A percentile compares a stretch with the other conserved stretches of the same genome.
Conservation (phyloP, 805 yeast species). For the Candida incommunis region DNA sequence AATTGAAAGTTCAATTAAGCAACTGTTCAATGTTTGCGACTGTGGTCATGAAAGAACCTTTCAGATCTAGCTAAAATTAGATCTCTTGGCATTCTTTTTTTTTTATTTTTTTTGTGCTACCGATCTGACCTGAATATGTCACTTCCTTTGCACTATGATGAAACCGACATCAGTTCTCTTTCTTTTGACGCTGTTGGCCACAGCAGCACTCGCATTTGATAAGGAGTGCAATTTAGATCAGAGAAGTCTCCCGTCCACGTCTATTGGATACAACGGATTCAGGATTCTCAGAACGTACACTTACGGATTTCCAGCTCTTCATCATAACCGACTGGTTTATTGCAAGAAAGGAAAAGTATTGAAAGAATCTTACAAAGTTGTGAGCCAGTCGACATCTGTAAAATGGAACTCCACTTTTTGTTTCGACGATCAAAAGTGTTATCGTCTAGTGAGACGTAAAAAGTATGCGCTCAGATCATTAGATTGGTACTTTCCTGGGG, state of each 20-base stretch:
- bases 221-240: neutral
- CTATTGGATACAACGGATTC: constrained; percentile 39
- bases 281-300: constrained; percentile 36
- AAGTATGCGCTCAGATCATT: constrained; percentile 33
- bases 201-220: too few species aligned
- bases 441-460: constrained; percentile 44
- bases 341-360: constrained; percentile 34
- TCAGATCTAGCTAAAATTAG: too few species aligned
- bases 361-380: constrained; percentile 6
- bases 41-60: too few species aligned
- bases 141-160: too few species aligned
- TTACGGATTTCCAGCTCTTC: constrained; percentile 28
- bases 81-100: too few species aligned
- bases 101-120: too few species aligned
- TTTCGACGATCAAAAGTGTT: constrained; percentile 26
- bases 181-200: too few species aligned
- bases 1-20: too few species aligned
- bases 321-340: constrained; percentile 32
- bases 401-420: constrained; percentile 8
- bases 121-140: too few species aligned
- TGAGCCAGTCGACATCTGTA: constrained; percentile 8
- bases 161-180: too few species aligned
- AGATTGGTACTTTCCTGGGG: constrained; percentile 37
- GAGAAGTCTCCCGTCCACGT: constrained; percentile 11
- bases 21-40: too few species aligned